Percentiles rank a stretch among this genome's conserved stretches.
Evolutionary conservation across 2,329 filamentous ascomycete genomes (phyloP).

Genomic region (Fusarium sp.): DNA sequence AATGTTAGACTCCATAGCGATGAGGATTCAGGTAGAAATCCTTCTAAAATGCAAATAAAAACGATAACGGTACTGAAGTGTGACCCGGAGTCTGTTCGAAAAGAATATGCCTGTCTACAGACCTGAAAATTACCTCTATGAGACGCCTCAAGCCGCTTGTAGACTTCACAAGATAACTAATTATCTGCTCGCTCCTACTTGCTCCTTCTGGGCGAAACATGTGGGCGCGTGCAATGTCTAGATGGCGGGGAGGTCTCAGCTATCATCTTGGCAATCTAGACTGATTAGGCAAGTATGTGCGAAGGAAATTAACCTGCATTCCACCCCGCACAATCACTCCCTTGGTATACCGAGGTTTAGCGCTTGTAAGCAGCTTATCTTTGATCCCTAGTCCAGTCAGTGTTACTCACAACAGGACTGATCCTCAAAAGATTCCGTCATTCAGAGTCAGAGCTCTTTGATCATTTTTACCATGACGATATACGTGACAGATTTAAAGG

Average conservation of each 20-base stretch:
- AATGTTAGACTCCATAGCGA: not conserved
- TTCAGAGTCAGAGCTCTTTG: not conserved
- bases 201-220: not conserved
- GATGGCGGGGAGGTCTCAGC: not conserved
- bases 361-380: not conserved
- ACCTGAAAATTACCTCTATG: not conserved
- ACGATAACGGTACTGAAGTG: not conserved
- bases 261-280: not conserved
- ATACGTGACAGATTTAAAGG: constrained; percentile 65
- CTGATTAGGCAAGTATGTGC: constrained; percentile 2
- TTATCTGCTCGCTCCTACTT: not conserved
- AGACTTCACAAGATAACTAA: not conserved
- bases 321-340: not conserved
- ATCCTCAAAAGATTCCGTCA: fast-evolving
- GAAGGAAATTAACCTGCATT: not conserved
- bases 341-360: not conserved
- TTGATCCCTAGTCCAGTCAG: not conserved
- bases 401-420: not conserved
- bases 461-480: constrained; percentile 57
- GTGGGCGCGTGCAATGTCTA: not conserved
- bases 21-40: not conserved
- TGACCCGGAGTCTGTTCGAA: no score
- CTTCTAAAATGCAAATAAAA: not conserved
- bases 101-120: not conserved
- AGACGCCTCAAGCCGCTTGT: not conserved